Percentiles rank a stretch among this genome's conserved stretches.
These are phyloP conservation scores for Heterobasidion irregulare DNA, from an alignment of 1,284 basidiomycete species.

Conservation along the genomic window DNA sequence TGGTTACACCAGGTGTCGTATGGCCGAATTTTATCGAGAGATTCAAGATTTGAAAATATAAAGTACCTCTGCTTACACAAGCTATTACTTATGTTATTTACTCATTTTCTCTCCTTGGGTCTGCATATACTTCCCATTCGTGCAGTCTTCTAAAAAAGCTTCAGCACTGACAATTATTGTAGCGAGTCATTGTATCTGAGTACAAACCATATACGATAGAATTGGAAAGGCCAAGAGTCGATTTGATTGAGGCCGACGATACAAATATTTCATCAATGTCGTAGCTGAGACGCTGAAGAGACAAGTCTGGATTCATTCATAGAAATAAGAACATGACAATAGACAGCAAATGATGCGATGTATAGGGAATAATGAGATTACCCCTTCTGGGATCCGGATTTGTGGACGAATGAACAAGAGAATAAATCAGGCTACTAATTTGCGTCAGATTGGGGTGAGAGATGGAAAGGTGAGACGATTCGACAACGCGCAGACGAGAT, in stretches of 20 bases:
- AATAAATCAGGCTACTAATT: slow-evolving; percentile 16
- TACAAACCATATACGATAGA: slow-evolving; percentile 5
- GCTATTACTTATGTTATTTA: not conserved
- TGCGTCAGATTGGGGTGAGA: slow-evolving; percentile 11
- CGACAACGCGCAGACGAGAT: not conserved
- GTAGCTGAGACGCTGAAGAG: slow-evolving; percentile 21
- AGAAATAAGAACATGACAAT: slow-evolving; percentile 39
- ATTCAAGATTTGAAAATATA: slow-evolving; percentile 38
- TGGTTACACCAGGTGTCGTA: slow-evolving; percentile 58
- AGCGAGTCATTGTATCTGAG: no score
- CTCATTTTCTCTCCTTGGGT: slow-evolving; percentile 3
- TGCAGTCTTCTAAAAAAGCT: no score
- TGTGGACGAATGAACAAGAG: slow-evolving; percentile 10
- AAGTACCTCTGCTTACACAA: slow-evolving; percentile 7
- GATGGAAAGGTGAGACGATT: slow-evolving; percentile 3
- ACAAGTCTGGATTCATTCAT: slow-evolving; percentile 26
- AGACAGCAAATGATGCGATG: slow-evolving; percentile 37
- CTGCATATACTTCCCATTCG: no score
- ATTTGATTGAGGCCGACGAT: no score
- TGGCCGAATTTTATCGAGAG: slow-evolving; percentile 53
- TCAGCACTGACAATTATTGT: no score
- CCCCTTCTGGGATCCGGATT: not conserved
- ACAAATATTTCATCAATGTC: no score
- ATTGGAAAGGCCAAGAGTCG: slow-evolving; percentile 15
- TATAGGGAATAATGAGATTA: slow-evolving; percentile 6